Evolutionary conservation across 495 filamentous ascomycete species (phyloP).

Genomic region (Xylaria sp.): DNA sequence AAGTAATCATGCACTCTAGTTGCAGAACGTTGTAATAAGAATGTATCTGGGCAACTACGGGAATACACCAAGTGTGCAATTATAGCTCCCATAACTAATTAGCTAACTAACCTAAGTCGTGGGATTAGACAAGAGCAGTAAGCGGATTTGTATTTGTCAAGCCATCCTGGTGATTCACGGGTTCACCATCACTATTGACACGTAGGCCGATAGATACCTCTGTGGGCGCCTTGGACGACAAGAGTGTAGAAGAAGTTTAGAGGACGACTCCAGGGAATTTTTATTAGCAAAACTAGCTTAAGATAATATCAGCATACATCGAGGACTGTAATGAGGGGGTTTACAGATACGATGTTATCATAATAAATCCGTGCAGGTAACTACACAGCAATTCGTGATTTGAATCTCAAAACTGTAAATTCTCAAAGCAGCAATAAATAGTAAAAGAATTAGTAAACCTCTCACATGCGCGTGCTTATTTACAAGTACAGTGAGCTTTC

Average conservation of each 20-base stretch:
- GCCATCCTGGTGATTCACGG: background rate
- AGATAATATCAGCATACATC: too few species aligned
- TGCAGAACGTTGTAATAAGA: background rate
- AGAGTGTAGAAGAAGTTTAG: too few species aligned
- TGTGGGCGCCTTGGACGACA: too few species aligned
- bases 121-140: background rate
- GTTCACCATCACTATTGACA: background rate
- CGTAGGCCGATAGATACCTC: background rate
- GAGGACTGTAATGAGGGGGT: too few species aligned
- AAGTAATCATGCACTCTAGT: background rate
- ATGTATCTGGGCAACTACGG: background rate
- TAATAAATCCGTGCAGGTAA: too few species aligned
- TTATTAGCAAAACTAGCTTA: too few species aligned
- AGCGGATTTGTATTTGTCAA: background rate
- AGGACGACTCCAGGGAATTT: too few species aligned
- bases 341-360: too few species aligned
- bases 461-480: background rate
- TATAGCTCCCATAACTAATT: background rate
- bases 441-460: background rate
- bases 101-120: background rate
- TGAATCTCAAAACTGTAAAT: background rate
- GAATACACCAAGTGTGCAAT: background rate
- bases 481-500: background rate
- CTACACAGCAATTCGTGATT: too few species aligned
- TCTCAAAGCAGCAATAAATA: background rate